Evolutionary conservation across 2,329 filamentous ascomycete genomes (phyloP), one percentile per base, ranked within the genome.

Genomic region (Monosporascus ibericus): DNA sequence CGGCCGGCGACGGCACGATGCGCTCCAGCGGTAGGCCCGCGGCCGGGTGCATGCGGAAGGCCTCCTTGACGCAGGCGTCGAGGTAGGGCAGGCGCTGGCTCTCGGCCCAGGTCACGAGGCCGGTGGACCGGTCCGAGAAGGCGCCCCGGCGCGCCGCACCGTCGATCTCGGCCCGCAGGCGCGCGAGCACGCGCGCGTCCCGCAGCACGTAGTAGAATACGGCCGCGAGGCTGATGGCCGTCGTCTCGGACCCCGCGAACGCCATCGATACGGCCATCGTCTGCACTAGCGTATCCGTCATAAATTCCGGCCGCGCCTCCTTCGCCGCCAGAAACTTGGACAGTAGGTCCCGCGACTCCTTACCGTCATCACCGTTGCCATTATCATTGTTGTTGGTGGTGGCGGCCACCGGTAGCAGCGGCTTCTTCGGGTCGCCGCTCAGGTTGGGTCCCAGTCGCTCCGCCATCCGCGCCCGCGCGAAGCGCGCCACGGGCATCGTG

Each of bases 221-320:
- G 6, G 84, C 78, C 6, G 81, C 80, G 0, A 92, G 75, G 6
- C 80, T 83, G 63, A 92, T 92, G 39, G 86, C 88, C 0, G 88
- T 92, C 0, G 88, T 92, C 68, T 94, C 89, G 2, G 82, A 86
- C 3, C 88, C 88, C 0, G 89, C 89, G 59, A 87, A 82, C 0
- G 79, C 79, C 85, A 88, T 88, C 53, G 77, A 83, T n/a, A 85
- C 80, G 48, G 84, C 85, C 71, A 87, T 86, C 6, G 85, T 85
- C 58, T 87, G 81, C 11, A 90, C 86, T 8, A 87, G 75, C 3
- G 75, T 76, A 61, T 89, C 83, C 24, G 76, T 83, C 84, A 90
- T 88, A 69, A 90, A 86, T 2, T 85, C 81, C 0, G 86, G 85
- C 44, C 85, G 81, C 18, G 82, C 77, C 60, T 85, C 78, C 47